Base-by-base conservation (phyloP, 192 early-diverging fungal genomes). In the Mortierella hygrophila region DNA sequence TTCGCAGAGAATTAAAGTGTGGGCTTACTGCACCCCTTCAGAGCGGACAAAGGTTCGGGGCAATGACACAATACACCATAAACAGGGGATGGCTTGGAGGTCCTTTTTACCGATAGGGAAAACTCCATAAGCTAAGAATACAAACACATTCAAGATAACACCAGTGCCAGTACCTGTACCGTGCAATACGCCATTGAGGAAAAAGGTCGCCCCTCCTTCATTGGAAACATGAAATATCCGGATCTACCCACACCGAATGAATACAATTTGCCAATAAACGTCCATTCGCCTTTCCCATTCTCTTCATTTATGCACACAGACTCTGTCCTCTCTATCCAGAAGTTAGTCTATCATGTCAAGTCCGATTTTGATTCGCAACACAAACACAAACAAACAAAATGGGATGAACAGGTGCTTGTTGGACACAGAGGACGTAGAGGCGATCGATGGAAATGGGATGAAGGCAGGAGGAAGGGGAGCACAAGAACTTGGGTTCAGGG, bases 21-120 rank as follows among this genome's bases (percentile, higher is more conserved):
- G 29, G 49, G 18, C 49, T 16, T 52, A 9, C 44, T 52, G 11
- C 44, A 11, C 44, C 13, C 0, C 44, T 46, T 46, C 10, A 2
- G n/a, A 26, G n/a, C 55, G 55, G 55, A 60, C 55, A 60, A 60
- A 60, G n/a, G 55, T 60, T 60, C 55, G 55, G 55, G 49, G 49
- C 49, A 21, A 52, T 46, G 49, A 52, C 16, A 49, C 47, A 49
- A 15, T 44, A 23, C 52, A 54, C 38, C 38, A 55, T 18, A 55
- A 21, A 55, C 26, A 60, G 55, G 55, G n/a, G 6, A n/a, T 4
- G 21, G 20, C 21, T 55, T 6, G n/a, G 2, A 11, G 6, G n/a
- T 5, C 0, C 3, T 60, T 11, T 60, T 10, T 23, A 8, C 54
- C 21, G 55, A 60, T 60, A 26, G 55, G n/a, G 23, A 60, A 26